These are phyloP conservation scores for Gleditsia sinensis DNA, from an alignment of 306 rosid species.

Conservation along the genomic window DNA sequence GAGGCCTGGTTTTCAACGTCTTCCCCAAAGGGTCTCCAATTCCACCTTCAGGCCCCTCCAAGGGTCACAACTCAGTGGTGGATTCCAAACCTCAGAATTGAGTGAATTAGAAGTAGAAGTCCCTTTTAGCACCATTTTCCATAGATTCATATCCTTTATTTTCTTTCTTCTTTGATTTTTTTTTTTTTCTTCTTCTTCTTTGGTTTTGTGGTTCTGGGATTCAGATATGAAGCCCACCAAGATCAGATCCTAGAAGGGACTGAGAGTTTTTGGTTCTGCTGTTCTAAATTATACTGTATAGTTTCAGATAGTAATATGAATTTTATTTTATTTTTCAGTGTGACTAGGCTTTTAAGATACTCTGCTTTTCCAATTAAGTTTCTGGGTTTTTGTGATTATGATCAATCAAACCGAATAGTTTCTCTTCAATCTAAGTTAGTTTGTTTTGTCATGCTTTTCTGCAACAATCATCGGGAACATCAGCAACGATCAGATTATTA, in stretches of 20 bases:
- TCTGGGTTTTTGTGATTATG: neutral
- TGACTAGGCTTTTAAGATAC: neutral
- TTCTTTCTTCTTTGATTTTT: neutral
- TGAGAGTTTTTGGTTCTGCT: neutral
- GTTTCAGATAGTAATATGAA: slow-evolving; percentile 1
- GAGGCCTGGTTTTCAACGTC: slow-evolving; percentile 54
- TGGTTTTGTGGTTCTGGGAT: slow-evolving; percentile 14
- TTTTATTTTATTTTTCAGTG: slow-evolving; percentile 8
- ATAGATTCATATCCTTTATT: neutral
- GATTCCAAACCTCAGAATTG: slow-evolving; percentile 59
- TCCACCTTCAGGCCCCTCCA: slow-evolving; percentile 90
- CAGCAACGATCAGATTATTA: neutral
- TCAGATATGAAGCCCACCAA: slow-evolving; percentile 27
- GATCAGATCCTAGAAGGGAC: slow-evolving; percentile 23
- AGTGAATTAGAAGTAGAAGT: neutral
- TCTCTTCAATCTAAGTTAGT: slow-evolving; percentile 1
- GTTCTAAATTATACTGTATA: slow-evolving; percentile 26
- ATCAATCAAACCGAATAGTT: neutral
- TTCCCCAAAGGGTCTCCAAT: slow-evolving; percentile 69
- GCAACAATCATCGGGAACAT: neutral
- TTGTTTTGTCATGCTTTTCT: neutral
- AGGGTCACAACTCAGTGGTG: slow-evolving; percentile 64
- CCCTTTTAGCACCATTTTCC: slow-evolving; percentile 27
- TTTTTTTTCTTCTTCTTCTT: neutral
- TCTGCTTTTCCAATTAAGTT: slow-evolving; percentile 5